Percentiles rank a stretch among this genome's conserved stretches.
phyloP scores from a whole-genome alignment of 2,329 filamentous ascomycete genomes.

The Colletotrichum brevisporum region DNA sequence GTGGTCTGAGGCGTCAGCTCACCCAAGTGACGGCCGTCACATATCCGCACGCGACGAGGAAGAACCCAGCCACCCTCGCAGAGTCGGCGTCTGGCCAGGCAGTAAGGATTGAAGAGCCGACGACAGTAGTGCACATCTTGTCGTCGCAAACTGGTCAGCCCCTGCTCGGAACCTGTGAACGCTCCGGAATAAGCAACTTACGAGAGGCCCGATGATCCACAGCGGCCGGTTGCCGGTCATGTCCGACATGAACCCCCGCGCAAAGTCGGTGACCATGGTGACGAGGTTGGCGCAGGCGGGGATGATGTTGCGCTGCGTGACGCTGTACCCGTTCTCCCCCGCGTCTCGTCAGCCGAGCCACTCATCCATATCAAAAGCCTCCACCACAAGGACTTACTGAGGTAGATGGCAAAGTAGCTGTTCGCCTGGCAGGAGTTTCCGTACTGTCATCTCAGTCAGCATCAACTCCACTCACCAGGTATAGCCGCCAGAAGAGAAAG shows the following conservation, averaged over 20 bases:
- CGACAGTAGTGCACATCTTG: conserved; percentile 25
- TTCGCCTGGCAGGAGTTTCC: conserved; percentile 29
- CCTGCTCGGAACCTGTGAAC: too few relatives aligned
- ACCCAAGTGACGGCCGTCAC: conserved; percentile 27
- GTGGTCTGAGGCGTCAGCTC: neutral
- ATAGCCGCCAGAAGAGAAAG: neutral
- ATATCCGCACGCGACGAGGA: conserved; percentile 22
- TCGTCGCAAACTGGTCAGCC: neutral
- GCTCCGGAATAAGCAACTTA: neutral
- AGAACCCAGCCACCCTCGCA: conserved; percentile 26
- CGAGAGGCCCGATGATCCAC: conserved; percentile 24
- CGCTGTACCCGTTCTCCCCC: conserved; percentile 28
- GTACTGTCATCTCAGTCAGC: neutral
- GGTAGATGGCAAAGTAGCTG: conserved; percentile 26
- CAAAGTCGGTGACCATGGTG: conserved; percentile 31
- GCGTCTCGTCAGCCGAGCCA: neutral
- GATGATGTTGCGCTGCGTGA: conserved; percentile 32
- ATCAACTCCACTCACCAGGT: neutral
- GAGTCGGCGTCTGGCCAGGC: conserved; percentile 13
- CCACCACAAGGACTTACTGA: neutral
- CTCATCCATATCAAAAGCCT: neutral
- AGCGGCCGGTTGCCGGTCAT: conserved; percentile 15
- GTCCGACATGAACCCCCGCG: conserved; percentile 27
- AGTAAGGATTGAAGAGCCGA: conserved; percentile 23
- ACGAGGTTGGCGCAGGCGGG: conserved; percentile 32